phyloP scores from a whole-genome alignment of 2,329 filamentous ascomycete species.

The Talaromyces rugulosus region DNA sequence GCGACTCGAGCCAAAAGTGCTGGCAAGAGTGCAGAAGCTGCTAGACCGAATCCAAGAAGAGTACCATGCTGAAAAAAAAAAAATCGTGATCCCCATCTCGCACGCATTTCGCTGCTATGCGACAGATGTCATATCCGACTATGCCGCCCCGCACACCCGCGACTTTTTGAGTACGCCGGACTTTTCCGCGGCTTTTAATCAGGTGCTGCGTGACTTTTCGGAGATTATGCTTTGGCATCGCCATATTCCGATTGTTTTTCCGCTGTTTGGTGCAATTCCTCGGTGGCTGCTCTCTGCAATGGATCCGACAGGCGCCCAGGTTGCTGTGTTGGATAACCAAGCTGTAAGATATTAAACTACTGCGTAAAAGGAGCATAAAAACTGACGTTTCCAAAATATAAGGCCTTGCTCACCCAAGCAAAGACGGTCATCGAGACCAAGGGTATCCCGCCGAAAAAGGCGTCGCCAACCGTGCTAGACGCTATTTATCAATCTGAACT shows the following conservation, averaged over 20 bases:
- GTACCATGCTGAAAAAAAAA: not conserved
- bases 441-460: conserved; percentile 9
- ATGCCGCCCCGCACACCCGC: conserved; percentile 11
- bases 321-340: conserved; percentile 14
- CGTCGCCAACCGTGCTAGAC: conserved; percentile 11
- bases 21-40: conserved; percentile 21
- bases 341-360: conserved; percentile 4
- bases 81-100: conserved; percentile 5
- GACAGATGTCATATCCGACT: conserved; percentile 14
- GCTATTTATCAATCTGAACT: conserved; percentile 12
- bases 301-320: conserved; percentile 12
- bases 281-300: conserved; percentile 10
- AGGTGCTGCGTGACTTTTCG: conserved; percentile 12
- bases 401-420: conserved; percentile 11
- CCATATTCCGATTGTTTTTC: conserved; percentile 12
- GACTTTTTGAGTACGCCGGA: conserved; percentile 13
- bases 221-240: conserved; percentile 14
- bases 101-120: conserved; percentile 13
- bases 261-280: conserved; percentile 7
- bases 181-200: conserved; percentile 11
- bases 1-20: conserved; percentile 32
- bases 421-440: conserved; percentile 12
- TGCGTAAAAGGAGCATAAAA: not conserved
- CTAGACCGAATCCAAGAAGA: conserved; percentile 10
- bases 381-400: not conserved